phyloP scores from a whole-genome alignment of 257 asterid genomes.

The Nicotiana benthamiana region DNA sequence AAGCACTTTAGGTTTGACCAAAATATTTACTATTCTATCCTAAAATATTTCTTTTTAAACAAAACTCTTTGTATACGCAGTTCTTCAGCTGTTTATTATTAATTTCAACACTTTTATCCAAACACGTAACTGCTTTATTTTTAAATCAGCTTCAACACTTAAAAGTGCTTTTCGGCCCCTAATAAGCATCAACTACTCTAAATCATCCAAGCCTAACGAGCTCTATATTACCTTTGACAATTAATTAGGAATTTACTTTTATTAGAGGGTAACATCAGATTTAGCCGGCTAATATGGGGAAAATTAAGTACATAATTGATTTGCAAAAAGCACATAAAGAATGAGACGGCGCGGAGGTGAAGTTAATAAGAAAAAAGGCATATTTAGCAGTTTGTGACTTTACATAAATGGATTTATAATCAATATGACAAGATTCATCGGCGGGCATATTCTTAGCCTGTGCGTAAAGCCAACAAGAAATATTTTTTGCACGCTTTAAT shows the following conservation, averaged over 20 bases:
- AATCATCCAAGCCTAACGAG: too few species aligned
- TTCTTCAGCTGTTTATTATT: too few species aligned
- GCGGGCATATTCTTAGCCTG: not conserved
- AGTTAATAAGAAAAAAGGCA: not conserved
- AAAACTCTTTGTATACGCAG: too few species aligned
- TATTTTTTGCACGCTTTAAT: not conserved
- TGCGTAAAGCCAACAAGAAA: not conserved
- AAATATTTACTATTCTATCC: too few species aligned
- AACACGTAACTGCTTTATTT: too few species aligned
- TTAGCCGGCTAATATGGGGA: slow-evolving; percentile 11
- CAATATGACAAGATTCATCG: not conserved
- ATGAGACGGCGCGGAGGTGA: too few species aligned
- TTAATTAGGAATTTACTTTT: not conserved
- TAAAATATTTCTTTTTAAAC: too few species aligned
- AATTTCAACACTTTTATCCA: too few species aligned
- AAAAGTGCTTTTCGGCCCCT: too few species aligned
- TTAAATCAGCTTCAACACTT: too few species aligned
- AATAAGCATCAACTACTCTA: too few species aligned
- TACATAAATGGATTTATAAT: not conserved
- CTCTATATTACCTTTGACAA: not conserved
- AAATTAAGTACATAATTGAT: not conserved
- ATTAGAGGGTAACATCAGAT: not conserved
- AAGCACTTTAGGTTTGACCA: too few species aligned
- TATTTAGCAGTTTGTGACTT: not conserved
- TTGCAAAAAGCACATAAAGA: not conserved